A percentile compares a stretch with the other conserved stretches of the same genome.
phyloP scores from a whole-genome alignment of 495 filamentous ascomycete species.

The Tuber microsphaerosporum region DNA sequence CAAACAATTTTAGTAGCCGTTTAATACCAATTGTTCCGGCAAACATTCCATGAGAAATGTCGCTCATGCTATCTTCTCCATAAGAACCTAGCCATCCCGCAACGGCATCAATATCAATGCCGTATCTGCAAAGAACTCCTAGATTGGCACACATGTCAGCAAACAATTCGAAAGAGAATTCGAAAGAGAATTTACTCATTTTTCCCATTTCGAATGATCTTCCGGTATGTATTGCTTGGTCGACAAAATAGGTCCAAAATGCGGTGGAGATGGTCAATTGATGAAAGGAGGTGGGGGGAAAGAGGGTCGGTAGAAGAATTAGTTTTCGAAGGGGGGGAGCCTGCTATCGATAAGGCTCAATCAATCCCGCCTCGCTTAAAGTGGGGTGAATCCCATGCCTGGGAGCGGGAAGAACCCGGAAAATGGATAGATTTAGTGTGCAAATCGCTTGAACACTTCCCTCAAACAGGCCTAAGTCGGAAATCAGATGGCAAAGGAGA shows the following conservation, averaged over 20 bases:
- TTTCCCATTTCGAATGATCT: background rate
- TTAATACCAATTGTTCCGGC: conserved; percentile 66
- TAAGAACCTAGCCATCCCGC: conserved; percentile 67
- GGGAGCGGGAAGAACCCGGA: background rate
- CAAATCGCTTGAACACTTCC: too few species aligned
- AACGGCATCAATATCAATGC: conserved; percentile 63
- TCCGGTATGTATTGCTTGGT: background rate
- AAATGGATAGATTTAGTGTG: background rate
- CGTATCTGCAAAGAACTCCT: conserved; percentile 47
- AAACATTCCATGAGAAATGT: conserved; percentile 59
- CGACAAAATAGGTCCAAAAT: background rate
- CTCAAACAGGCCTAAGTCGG: too few species aligned
- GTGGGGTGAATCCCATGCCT: background rate
- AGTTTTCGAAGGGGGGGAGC: background rate
- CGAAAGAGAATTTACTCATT: background rate
- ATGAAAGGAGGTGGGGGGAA: background rate
- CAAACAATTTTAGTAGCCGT: conserved; percentile 65
- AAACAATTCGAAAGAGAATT: conserved; percentile 2
- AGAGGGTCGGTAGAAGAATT: background rate
- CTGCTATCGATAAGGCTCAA: background rate
- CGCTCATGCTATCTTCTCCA: conserved; percentile 62
- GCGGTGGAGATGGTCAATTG: background rate
- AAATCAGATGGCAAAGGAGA: too few species aligned
- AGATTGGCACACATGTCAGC: background rate
- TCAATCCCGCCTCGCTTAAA: background rate